phyloP scores from a whole-genome alignment of 148 eudicot genomes.

The Rhododendron griersonianum region DNA sequence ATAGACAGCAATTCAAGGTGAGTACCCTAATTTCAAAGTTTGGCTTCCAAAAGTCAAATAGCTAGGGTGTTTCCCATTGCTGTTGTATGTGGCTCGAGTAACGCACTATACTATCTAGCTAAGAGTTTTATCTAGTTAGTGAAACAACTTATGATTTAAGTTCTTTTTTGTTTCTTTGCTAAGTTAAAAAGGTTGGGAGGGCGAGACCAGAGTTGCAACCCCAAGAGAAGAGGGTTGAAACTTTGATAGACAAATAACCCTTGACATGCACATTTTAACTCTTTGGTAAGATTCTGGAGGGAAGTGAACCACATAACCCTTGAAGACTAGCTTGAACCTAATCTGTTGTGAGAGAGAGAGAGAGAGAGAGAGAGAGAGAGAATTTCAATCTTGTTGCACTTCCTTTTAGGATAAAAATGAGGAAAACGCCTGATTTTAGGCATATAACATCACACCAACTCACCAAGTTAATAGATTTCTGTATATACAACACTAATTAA shows the following conservation, averaged over 20 bases:
- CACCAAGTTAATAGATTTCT: conserved; percentile 1
- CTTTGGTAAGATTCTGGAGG: background rate
- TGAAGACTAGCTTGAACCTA: too few relatives aligned
- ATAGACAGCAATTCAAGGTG: background rate
- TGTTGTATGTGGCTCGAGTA: background rate
- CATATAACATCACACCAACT: conserved; percentile 7
- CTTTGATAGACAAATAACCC: too few relatives aligned
- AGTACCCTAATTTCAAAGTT: conserved; percentile 13
- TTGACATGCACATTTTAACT: background rate
- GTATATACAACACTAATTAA: conserved; percentile 14
- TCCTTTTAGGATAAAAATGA: background rate
- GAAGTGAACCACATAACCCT: too few relatives aligned
- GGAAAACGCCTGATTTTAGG: conserved; percentile 8
- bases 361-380: background rate
- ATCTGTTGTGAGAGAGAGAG: background rate
- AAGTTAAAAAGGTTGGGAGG: too few relatives aligned
- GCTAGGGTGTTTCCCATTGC: conserved; percentile 3
- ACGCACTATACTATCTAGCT: background rate
- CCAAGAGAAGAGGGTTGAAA: background rate
- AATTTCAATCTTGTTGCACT: background rate
- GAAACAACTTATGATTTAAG: background rate
- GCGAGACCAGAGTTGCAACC: background rate
- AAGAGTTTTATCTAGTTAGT: too few relatives aligned
- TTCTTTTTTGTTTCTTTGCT: background rate
- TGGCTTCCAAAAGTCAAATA: conserved; percentile 16